A percentile compares a stretch with the other conserved stretches of the same genome.
Evolutionary conservation across 176 grass and related monocot genomes (phyloP).

Genomic region (Sorghum bicolor): Sorghum_bicolor_NCBIv3 NC_012875.2:57789001-57789500

Average conservation of each 20-base stretch:
- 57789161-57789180: conserved; percentile 75
- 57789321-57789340: conserved; percentile 71
- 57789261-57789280: conserved; percentile 90
- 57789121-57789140: conserved; percentile 59
- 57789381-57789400: conserved; percentile 61
- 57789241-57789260: conserved; percentile 80
- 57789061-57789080: background rate
- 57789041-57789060: conserved; percentile 42
- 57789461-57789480: conserved; percentile 72
- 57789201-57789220: conserved; percentile 66
- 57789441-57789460: conserved; percentile 86
- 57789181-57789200: conserved; percentile 81
- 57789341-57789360: conserved; percentile 52
- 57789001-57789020: background rate
- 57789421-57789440: conserved; percentile 88
- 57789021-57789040: conserved; percentile 22
- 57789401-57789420: conserved; percentile 56
- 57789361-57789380: conserved; percentile 46
- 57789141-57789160: conserved; percentile 39
- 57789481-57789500: conserved; percentile 65
- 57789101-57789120: conserved; percentile 44
- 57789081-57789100: conserved; percentile 14
- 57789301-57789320: conserved; percentile 65
- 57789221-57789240: conserved; percentile 32
- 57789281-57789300: conserved; percentile 53